Conservation (phyloP, 352 stramenopile species). For the Phytophthora sp. region DNA sequence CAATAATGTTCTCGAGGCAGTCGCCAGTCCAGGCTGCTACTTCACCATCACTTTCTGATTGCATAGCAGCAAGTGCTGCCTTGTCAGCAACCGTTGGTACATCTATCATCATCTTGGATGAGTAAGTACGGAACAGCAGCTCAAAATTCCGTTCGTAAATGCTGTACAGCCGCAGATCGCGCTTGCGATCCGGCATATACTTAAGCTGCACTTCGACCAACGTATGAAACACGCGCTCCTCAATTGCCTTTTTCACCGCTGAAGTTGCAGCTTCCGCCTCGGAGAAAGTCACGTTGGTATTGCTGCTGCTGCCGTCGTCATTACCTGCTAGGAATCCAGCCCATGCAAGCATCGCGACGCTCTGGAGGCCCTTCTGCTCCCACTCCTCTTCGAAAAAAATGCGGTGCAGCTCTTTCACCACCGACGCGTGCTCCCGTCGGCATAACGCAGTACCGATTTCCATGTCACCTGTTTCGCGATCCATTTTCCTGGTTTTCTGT, state of each 20-base stretch:
- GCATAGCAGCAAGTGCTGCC: constrained; percentile 64
- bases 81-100: constrained; percentile 79
- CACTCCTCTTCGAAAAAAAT: constrained; percentile 71
- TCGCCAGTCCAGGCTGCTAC: constrained; percentile 70
- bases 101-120: constrained; percentile 81
- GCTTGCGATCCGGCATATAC: constrained; percentile 77
- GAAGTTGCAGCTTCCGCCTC: constrained; percentile 53
- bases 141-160: constrained; percentile 79
- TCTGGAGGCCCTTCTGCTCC: constrained; percentile 74
- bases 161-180: constrained; percentile 69
- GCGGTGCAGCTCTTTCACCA: constrained; percentile 65
- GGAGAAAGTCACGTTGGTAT: constrained; percentile 54
- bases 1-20: constrained; percentile 81
- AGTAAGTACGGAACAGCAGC: constrained; percentile 73
- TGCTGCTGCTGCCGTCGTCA: constrained; percentile 37
- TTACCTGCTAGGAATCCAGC: constrained; percentile 63
- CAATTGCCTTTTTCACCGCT: constrained; percentile 78
- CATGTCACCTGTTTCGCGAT: constrained; percentile 65
- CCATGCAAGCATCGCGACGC: constrained; percentile 80
- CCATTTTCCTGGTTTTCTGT: constrained; percentile 65
- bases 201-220: constrained; percentile 77
- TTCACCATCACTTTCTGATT: constrained; percentile 66
- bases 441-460: constrained; percentile 50
- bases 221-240: constrained; percentile 71
- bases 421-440: constrained; percentile 48